These are phyloP conservation scores for Globisporangium canariense DNA, from an alignment of 352 stramenopile species.

Conservation along the genomic window DNA sequence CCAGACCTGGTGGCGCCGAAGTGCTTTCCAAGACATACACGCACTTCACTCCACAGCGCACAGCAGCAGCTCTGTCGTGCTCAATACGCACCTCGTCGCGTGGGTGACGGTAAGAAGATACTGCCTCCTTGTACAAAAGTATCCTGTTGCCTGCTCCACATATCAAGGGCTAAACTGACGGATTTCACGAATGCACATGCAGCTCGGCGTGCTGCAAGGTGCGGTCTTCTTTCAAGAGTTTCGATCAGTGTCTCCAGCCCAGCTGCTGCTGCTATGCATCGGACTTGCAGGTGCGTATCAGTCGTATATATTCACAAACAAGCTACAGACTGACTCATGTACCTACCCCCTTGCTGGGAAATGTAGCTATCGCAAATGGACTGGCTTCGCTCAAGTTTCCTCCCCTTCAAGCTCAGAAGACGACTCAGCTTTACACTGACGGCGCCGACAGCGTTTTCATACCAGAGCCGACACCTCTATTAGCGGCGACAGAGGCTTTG, in stretches of 20 bases:
- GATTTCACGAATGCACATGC: not conserved
- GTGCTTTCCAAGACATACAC: constrained; percentile 3
- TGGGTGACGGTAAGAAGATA: constrained; percentile 17
- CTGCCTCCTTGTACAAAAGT: not conserved
- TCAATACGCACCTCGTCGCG: constrained; percentile 16
- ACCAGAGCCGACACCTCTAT: not conserved
- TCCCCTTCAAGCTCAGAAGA: not conserved
- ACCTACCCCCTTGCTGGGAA: not conserved
- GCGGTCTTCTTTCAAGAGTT: constrained; percentile 21
- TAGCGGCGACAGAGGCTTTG: constrained; percentile 8
- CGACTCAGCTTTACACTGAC: not conserved
- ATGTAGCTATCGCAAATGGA: constrained; percentile 10
- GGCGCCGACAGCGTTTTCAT: not conserved
- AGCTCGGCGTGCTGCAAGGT: constrained; percentile 20
- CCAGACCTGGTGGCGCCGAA: constrained; percentile 15
- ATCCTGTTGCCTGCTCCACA: not conserved
- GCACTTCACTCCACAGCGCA: not conserved
- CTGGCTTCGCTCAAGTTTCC: constrained; percentile 6
- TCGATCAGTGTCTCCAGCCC: not conserved
- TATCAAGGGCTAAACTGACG: not conserved
- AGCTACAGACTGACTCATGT: not conserved
- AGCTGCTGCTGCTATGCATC: constrained; percentile 3
- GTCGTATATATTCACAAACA: not conserved
- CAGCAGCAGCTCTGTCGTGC: constrained; percentile 3
- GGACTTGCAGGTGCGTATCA: constrained; percentile 2